Conservation (phyloP, 2,329 filamentous ascomycete genomes). For the Dendrostoma leiphaemia region DNA sequence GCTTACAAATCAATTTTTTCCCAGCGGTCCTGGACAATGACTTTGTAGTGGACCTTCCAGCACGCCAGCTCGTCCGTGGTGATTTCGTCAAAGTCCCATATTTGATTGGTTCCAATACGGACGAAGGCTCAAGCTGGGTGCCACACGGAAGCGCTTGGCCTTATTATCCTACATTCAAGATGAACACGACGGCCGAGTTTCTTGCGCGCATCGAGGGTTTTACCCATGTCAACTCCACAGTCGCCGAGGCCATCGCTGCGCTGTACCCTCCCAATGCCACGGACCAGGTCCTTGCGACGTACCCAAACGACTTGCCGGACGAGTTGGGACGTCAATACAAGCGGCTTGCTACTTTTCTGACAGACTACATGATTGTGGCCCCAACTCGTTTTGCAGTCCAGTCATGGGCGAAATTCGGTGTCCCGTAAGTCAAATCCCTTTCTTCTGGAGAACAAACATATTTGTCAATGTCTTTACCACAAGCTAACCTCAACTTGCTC, state of each 20-base stretch:
- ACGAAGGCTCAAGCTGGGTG: slow-evolving; percentile 3
- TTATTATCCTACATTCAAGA: too few species aligned
- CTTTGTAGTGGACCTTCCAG: background rate
- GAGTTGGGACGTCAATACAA: slow-evolving; percentile 10
- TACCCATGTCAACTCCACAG: background rate
- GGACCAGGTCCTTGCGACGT: too few species aligned
- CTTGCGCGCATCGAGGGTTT: background rate
- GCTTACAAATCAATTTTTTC: too few species aligned
- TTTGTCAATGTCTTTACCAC: too few species aligned
- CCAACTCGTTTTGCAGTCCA: slow-evolving; percentile 48
- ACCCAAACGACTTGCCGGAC: slow-evolving; percentile 5
- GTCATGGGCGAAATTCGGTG: slow-evolving; percentile 30
- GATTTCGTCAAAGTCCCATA: slow-evolving; percentile 9
- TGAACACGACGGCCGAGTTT: slow-evolving; percentile 9
- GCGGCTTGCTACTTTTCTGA: background rate
- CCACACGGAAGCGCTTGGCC: too few species aligned
- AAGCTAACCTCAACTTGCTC: too few species aligned
- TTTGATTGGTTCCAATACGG: slow-evolving; percentile 6
- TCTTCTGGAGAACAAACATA: too few species aligned
- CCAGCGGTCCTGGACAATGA: slow-evolving; percentile 18
- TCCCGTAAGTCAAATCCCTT: too few species aligned
- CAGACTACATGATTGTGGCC: slow-evolving; percentile 36
- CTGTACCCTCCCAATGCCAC: slow-evolving; percentile 14
- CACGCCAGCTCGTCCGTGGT: background rate
- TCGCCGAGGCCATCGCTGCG: background rate